These are phyloP conservation scores for Sporothrix globosa DNA, from an alignment of 2,329 filamentous ascomycete species.

Conservation along the genomic window DNA sequence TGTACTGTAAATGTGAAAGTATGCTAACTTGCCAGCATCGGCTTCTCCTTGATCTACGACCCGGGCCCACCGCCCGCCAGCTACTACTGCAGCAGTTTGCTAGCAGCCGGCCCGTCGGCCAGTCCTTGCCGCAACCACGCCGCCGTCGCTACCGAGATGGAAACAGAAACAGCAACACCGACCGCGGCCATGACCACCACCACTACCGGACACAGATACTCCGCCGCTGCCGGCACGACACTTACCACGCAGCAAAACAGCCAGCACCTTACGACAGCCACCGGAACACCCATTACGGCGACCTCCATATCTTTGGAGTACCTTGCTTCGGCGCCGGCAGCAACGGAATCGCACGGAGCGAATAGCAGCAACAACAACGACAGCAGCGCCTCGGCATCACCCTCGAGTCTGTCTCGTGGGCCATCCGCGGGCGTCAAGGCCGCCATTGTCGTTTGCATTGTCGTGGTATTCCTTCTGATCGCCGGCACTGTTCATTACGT, in stretches of 20 bases:
- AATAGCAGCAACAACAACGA: conserved; percentile 12
- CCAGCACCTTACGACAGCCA: background rate
- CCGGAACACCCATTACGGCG: conserved; percentile 6
- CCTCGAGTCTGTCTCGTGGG: conserved; percentile 33
- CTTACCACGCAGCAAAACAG: background rate
- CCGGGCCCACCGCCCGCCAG: conserved; percentile 44
- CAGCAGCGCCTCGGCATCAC: background rate
- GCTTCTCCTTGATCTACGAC: conserved; percentile 42
- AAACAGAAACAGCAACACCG: background rate
- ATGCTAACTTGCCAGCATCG: conserved; percentile 38
- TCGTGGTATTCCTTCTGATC: conserved; percentile 47
- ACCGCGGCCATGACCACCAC: background rate
- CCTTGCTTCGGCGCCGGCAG: background rate
- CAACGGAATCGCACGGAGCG: background rate
- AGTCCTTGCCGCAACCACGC: conserved; percentile 23
- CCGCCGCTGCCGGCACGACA: background rate
- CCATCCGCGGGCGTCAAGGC: conserved; percentile 47
- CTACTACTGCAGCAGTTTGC: conserved; percentile 40
- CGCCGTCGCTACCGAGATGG: background rate
- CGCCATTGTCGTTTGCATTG: conserved; percentile 51
- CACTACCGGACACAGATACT: background rate
- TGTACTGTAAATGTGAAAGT: background rate
- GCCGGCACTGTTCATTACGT: conserved; percentile 46
- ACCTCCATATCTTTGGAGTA: background rate
- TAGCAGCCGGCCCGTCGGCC: conserved; percentile 25